Base-by-base conservation (phyloP, 2,329 filamentous ascomycete species). In the Fusarium sp. region DNA sequence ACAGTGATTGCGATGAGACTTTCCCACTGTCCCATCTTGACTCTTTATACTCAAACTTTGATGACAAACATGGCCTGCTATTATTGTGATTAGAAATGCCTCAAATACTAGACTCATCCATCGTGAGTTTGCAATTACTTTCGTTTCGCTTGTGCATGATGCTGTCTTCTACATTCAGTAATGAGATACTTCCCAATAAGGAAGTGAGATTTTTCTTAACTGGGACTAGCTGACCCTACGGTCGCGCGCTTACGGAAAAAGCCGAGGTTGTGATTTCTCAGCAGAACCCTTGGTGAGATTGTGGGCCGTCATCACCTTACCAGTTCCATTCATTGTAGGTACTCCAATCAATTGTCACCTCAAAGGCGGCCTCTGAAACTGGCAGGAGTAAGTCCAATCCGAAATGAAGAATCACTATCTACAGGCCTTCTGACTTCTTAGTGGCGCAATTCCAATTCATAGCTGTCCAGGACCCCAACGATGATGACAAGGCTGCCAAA, bases 361-460 rank as follows among this genome's bases (percentile, higher is more conserved):
- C 11, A 9, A 6, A 16, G 7, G 12, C 11, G 6, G 8, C n/a
- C 24, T n/a, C 12, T 45, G 22, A 13, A n/a, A 10, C 12, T 16
- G 8, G 27, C 27, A 27, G 10, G 3, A 27, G 27, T 27, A 27
- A 27, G 27, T 27, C 27, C 27, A 9, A 27, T 11, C 3, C 27
- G 10, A 4, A 27, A 27, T 9, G 27, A 9, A 27, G 3, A 27
- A 27, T 27, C 27, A 27, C 27, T 10, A 5, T 6, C 5, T 24
- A 29, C 9, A 3, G 11, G 4, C 6, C 11, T 49, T 8, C 44
- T 67, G 3, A 67, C 5, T 16, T 20, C 2, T 1, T 10, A 75
- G 73, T 46, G 46, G n/a, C 40, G 2, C 40, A 45, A 0, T 75
- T 75, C 16, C 70, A 65, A 13, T 75, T 75, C 34, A 62, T 75